phyloP scores from a whole-genome alignment of 78 protist genomes.

The Polysphondylium violaceum region DNA sequence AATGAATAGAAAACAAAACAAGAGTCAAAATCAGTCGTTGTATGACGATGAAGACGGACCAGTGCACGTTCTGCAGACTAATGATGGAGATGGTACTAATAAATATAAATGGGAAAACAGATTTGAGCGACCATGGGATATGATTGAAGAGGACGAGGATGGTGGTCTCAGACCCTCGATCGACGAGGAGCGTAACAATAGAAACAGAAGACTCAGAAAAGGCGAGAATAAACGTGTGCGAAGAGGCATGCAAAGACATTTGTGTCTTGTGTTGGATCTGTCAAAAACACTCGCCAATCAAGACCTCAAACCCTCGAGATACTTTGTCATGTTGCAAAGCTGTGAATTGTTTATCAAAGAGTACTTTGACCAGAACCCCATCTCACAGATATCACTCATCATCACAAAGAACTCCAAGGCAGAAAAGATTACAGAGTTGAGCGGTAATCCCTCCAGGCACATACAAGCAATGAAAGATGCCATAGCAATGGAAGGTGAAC shows the following conservation, averaged over 20 bases:
- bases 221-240: slow-evolving; percentile 49
- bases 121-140: slow-evolving; percentile 61
- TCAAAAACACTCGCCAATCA: slow-evolving; percentile 27
- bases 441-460: slow-evolving; percentile 70
- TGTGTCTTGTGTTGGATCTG: slow-evolving; percentile 83
- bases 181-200: slow-evolving; percentile 22
- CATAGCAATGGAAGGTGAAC: slow-evolving; percentile 79
- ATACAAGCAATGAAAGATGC: slow-evolving; percentile 55
- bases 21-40: slow-evolving; percentile 13
- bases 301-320: slow-evolving; percentile 85
- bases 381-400: slow-evolving; percentile 87
- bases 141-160: slow-evolving; percentile 64
- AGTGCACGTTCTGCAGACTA: slow-evolving; percentile 33
- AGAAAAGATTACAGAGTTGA: slow-evolving; percentile 80
- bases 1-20: no score
- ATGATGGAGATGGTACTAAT: slow-evolving; percentile 51
- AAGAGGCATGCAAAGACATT: slow-evolving; percentile 88
- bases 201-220: slow-evolving; percentile 23
- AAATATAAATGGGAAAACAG: slow-evolving; percentile 76
- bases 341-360: slow-evolving; percentile 78
- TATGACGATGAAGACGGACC: slow-evolving; percentile 52
- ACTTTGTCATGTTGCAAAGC: slow-evolving; percentile 8
- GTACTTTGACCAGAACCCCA: slow-evolving; percentile 92
- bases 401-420: slow-evolving; percentile 81
- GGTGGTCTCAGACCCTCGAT: slow-evolving; percentile 26